A percentile compares a stretch with the other conserved stretches of the same genome.
Evolutionary conservation across 768 basidiomycete species (phyloP).

Genomic region (Collybiopsis confluens): DNA sequence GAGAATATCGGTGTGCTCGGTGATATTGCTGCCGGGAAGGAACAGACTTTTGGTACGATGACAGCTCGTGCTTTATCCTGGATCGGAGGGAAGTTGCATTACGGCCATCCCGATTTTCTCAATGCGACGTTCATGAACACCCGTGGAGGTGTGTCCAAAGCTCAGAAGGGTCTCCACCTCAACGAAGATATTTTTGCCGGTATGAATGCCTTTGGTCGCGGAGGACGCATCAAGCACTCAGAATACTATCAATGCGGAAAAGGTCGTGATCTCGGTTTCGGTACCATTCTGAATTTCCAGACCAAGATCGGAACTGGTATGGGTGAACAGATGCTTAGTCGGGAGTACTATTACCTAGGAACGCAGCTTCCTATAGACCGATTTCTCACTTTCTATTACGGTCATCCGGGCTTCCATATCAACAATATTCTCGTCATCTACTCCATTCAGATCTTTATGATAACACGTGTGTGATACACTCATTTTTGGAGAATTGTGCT

Average conservation of each 20-base stretch:
- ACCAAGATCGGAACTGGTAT: slow-evolving; percentile 99
- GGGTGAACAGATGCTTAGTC: slow-evolving; percentile 99
- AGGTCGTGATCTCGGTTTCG: slow-evolving; percentile 98
- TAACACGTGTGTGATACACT: slow-evolving; percentile 62
- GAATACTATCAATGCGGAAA: slow-evolving; percentile 99
- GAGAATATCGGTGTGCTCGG: slow-evolving; percentile 99
- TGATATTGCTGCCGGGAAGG: slow-evolving; percentile 98
- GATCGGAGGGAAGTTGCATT: slow-evolving; percentile 98
- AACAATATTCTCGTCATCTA: slow-evolving; percentile 99
- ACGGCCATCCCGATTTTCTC: slow-evolving; percentile 98
- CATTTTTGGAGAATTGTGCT: slow-evolving; percentile 2
- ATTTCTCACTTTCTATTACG: slow-evolving; percentile 99
- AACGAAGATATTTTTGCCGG: slow-evolving; percentile 99
- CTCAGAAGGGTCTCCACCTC: slow-evolving; percentile 96
- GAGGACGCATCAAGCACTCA: slow-evolving; percentile 98
- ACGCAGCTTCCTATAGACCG: slow-evolving; percentile 98
- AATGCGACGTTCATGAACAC: slow-evolving; percentile 98
- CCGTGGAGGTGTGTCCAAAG: slow-evolving; percentile 97
- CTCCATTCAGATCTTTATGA: slow-evolving; percentile 97
- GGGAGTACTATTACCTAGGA: slow-evolving; percentile 98
- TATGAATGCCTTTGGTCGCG: slow-evolving; percentile 98
- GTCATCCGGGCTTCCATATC: slow-evolving; percentile 98
- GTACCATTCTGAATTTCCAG: slow-evolving; percentile 99
- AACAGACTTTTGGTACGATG: slow-evolving; percentile 99
- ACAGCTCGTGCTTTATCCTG: slow-evolving; percentile 92